Percentiles rank a stretch among this genome's conserved stretches.
phyloP scores from a whole-genome alignment of 2,329 filamentous ascomycete genomes.

The Ophioceras dolichostomum region DNA sequence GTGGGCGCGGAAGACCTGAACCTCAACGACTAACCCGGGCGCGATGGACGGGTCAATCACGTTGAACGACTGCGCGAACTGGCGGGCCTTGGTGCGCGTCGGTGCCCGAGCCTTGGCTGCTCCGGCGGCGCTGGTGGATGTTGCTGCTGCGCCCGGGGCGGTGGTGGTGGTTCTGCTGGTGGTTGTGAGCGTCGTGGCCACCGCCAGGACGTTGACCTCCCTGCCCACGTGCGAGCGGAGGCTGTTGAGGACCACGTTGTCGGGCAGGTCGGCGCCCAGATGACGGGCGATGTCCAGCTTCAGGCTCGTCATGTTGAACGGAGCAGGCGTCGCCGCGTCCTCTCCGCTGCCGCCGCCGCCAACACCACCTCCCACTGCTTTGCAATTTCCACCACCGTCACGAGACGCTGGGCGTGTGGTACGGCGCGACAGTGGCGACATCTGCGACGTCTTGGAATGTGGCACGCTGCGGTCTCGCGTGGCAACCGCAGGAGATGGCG shows the following conservation, averaged over 20 bases:
- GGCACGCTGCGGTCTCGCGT: constrained; percentile 10
- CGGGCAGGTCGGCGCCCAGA: constrained; percentile 35
- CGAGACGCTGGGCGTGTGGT: no score
- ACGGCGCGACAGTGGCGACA: no score
- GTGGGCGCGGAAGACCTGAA: constrained; percentile 46
- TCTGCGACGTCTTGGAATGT: constrained; percentile 16
- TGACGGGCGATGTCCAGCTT: constrained; percentile 33
- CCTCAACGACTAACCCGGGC: constrained; percentile 36
- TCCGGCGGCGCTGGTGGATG: neutral
- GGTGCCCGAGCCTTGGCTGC: constrained; percentile 21
- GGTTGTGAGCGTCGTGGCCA: constrained; percentile 41
- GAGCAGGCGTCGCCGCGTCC: constrained; percentile 1
- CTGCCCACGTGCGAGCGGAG: constrained; percentile 37
- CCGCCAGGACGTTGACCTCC: constrained; percentile 39
- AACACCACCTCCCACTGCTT: no score
- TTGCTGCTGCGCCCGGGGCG: constrained; percentile 16
- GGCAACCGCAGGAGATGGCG: neutral
- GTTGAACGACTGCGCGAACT: constrained; percentile 46
- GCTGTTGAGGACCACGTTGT: constrained; percentile 38
- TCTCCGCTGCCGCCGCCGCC: constrained; percentile 1
- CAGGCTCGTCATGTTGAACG: constrained; percentile 19
- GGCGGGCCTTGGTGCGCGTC: constrained; percentile 40
- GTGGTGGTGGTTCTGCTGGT: constrained; percentile 8
- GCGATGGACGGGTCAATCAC: constrained; percentile 43
- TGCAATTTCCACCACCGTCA: no score